phyloP scores from a whole-genome alignment of 2,329 filamentous ascomycete species.

The Aspergillus luchuensis region DNA sequence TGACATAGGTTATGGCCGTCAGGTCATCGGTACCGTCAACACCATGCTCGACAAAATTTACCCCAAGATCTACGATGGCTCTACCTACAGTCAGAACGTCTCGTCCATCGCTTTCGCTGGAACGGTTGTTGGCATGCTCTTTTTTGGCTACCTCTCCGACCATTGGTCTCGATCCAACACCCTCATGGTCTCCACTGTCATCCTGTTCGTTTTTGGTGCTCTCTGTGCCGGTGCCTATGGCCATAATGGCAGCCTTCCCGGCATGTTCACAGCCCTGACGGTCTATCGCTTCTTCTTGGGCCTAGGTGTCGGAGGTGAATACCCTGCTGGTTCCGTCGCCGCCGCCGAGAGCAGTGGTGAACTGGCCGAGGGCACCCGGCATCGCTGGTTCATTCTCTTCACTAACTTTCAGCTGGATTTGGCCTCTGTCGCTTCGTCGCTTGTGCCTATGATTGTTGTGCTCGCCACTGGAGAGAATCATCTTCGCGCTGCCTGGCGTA shows the following conservation, averaged over 20 bases:
- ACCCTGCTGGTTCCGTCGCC: slow-evolving; percentile 69
- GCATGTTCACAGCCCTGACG: slow-evolving; percentile 75
- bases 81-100: slow-evolving; percentile 71
- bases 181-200: slow-evolving; percentile 75
- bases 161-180: slow-evolving; percentile 82
- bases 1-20: not conserved
- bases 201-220: slow-evolving; percentile 82
- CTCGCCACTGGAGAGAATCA: slow-evolving; percentile 62
- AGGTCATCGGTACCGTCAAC: slow-evolving; percentile 83
- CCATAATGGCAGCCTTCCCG: slow-evolving; percentile 66
- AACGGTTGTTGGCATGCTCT: slow-evolving; percentile 77
- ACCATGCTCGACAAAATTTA: slow-evolving; percentile 75
- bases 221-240: slow-evolving; percentile 76
- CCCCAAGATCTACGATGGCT: slow-evolving; percentile 64
- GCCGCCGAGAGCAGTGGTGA: slow-evolving; percentile 83
- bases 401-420: slow-evolving; percentile 86
- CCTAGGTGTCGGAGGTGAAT: slow-evolving; percentile 70
- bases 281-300: slow-evolving; percentile 83
- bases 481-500: slow-evolving; percentile 76
- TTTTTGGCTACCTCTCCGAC: slow-evolving; percentile 80
- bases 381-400: slow-evolving; percentile 87
- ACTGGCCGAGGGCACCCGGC: slow-evolving; percentile 75
- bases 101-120: slow-evolving; percentile 82
- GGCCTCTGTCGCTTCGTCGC: slow-evolving; percentile 77
- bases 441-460: slow-evolving; percentile 71